phyloP scores from a whole-genome alignment of 352 stramenopile genomes.

The Phytophthora hibernalis region DNA sequence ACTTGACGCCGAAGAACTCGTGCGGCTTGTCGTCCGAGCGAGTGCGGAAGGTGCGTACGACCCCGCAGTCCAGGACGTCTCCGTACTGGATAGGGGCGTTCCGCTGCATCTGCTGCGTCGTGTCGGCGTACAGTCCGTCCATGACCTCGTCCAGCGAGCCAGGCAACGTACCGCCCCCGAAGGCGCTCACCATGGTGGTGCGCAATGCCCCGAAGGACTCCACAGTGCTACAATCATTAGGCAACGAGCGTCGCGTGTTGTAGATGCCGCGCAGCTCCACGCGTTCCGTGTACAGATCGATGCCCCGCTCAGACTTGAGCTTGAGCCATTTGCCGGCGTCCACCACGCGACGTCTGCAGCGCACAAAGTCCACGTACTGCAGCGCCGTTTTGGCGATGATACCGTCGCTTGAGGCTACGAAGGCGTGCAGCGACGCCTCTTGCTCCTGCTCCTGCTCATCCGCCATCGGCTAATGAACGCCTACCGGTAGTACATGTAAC shows the following conservation, averaged over 20 bases:
- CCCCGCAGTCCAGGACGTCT: slow-evolving; percentile 49
- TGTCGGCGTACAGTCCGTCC: slow-evolving; percentile 57
- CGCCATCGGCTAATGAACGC: not conserved
- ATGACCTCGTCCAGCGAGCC: slow-evolving; percentile 63
- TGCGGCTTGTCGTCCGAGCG: slow-evolving; percentile 41
- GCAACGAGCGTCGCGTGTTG: slow-evolving; percentile 17
- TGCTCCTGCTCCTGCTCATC: slow-evolving; percentile 22
- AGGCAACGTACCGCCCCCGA: slow-evolving; percentile 52
- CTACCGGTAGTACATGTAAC: too few relatives aligned
- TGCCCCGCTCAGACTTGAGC: slow-evolving; percentile 48
- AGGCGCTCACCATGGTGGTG: slow-evolving; percentile 59
- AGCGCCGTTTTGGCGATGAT: slow-evolving; percentile 64
- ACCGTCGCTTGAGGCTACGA: slow-evolving; percentile 52
- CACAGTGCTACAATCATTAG: slow-evolving; percentile 7
- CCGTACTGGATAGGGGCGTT: slow-evolving; percentile 65
- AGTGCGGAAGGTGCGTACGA: slow-evolving; percentile 56
- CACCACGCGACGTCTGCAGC: slow-evolving; percentile 44
- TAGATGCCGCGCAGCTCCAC: slow-evolving; percentile 36
- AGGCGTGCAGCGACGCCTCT: slow-evolving; percentile 42
- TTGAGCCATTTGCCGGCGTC: slow-evolving; percentile 48
- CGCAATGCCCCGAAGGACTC: slow-evolving; percentile 27
- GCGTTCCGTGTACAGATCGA: slow-evolving; percentile 66
- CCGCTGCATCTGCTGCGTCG: slow-evolving; percentile 40
- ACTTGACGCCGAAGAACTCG: slow-evolving; percentile 72
- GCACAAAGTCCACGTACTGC: slow-evolving; percentile 57